Conservation (phyloP, 108 stramenopile species). For the Nitzschia sp. region DNA sequence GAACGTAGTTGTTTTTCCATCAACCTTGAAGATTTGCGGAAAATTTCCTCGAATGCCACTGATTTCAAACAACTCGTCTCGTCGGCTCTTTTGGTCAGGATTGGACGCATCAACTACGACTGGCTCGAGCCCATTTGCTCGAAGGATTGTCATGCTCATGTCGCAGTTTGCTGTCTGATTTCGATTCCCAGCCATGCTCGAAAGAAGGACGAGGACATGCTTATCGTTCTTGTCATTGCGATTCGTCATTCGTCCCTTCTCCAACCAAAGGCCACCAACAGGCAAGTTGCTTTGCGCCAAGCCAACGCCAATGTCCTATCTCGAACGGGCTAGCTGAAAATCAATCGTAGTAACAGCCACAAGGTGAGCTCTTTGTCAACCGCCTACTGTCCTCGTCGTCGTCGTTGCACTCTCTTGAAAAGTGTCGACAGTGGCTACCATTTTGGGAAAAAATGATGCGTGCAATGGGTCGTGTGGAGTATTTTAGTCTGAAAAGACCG, state of each 20-base stretch:
- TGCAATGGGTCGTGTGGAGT: no score
- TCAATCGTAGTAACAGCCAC: no score
- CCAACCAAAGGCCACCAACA: no score
- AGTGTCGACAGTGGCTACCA: no score
- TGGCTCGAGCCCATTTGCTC: slow-evolving; percentile 20
- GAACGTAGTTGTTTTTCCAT: slow-evolving; percentile 39
- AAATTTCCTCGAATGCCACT: slow-evolving; percentile 69
- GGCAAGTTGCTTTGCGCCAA: no score
- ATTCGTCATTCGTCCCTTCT: neutral
- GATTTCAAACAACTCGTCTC: slow-evolving; percentile 63
- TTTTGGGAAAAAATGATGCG: no score
- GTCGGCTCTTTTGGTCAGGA: slow-evolving; percentile 38
- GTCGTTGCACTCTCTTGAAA: no score
- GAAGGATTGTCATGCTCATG: slow-evolving; percentile 12
- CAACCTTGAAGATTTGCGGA: slow-evolving; percentile 73
- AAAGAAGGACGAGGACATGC: slow-evolving; percentile 18
- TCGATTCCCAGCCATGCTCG: slow-evolving; percentile 22
- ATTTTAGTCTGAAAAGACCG: no score
- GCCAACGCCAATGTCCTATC: no score
- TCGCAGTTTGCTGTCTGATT: slow-evolving; percentile 26
- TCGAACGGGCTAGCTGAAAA: no score
- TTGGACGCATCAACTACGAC: slow-evolving; percentile 60
- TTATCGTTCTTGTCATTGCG: neutral
- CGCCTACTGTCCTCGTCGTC: no score
- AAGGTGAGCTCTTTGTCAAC: no score